These are phyloP conservation scores for Colletotrichum lentis DNA, from an alignment of 2,329 filamentous ascomycete species.

Conservation along the genomic window DNA sequence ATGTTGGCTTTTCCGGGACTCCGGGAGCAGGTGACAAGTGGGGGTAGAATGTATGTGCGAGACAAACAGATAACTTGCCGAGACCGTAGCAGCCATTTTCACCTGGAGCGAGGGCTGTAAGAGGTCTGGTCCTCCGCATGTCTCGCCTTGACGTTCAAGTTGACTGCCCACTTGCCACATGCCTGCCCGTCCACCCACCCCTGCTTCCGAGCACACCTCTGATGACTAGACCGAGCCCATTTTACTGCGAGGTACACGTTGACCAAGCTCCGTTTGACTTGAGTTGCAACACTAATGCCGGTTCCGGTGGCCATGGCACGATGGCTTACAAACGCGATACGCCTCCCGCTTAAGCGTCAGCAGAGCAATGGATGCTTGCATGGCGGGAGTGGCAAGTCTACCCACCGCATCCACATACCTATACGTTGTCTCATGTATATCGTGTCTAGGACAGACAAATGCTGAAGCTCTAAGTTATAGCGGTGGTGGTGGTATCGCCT, in stretches of 20 bases:
- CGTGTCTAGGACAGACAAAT: conserved; percentile 24
- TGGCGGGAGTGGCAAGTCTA: neutral
- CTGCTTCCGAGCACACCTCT: neutral
- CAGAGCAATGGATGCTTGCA: conserved; percentile 28
- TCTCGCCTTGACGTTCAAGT: conserved; percentile 16
- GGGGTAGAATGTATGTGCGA: neutral
- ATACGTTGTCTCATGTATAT: neutral
- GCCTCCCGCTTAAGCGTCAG: neutral
- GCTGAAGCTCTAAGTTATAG: conserved; percentile 2
- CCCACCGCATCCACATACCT: neutral
- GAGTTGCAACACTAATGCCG: conserved; percentile 15
- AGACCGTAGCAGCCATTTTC: conserved; percentile 15
- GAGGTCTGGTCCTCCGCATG: conserved; percentile 17
- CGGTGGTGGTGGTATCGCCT: neutral
- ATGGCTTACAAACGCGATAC: conserved; percentile 12
- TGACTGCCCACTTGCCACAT: conserved; percentile 9
- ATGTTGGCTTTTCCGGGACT: conserved; percentile 7
- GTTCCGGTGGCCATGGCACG: conserved; percentile 13
- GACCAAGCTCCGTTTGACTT: conserved; percentile 17
- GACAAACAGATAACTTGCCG: conserved; percentile 27
- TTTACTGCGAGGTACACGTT: neutral
- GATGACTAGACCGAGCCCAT: neutral
- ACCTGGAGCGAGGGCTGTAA: neutral
- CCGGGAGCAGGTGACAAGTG: conserved; percentile 27
- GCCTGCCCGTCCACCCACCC: neutral